These are phyloP conservation scores for Tripterygium wilfordii DNA, from an alignment of 177 flowering plant genomes.

Conservation along the genomic window DNA sequence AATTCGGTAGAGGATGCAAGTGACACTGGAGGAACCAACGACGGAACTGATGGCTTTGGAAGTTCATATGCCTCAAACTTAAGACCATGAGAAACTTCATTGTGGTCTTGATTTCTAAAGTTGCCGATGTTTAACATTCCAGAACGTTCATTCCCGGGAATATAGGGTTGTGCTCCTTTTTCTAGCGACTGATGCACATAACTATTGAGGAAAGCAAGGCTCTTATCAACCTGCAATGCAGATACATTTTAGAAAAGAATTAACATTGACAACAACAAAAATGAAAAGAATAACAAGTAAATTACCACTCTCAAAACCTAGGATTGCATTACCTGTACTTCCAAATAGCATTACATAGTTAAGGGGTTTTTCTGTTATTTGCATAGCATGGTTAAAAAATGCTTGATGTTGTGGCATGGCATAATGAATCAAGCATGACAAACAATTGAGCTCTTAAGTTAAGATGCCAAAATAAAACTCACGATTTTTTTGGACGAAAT, in stretches of 20 bases:
- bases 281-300: not conserved
- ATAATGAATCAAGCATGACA: no score
- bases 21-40: constrained; percentile 28
- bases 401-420: no score
- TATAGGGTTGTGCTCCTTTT: constrained; percentile 87
- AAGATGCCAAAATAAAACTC: not conserved
- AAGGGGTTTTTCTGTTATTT: no score
- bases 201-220: constrained; percentile 59
- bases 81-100: constrained; percentile 61
- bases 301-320: no score
- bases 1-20: constrained; percentile 52
- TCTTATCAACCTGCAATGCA: constrained; percentile 68
- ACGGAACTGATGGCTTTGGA: constrained; percentile 64
- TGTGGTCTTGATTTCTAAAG: constrained; percentile 53
- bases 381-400: no score
- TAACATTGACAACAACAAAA: not conserved
- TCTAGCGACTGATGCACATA: constrained; percentile 68
- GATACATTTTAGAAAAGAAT: no score
- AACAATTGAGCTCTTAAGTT: not conserved
- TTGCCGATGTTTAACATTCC: constrained; percentile 42
- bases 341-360: no score
- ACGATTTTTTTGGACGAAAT: no score
- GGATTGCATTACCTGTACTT: no score
- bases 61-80: constrained; percentile 97
- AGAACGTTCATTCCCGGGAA: constrained; percentile 71